These are phyloP conservation scores for Jimgerdemannia lactiflua DNA, from an alignment of 192 early-diverging fungal species.

Conservation along the genomic window DNA sequence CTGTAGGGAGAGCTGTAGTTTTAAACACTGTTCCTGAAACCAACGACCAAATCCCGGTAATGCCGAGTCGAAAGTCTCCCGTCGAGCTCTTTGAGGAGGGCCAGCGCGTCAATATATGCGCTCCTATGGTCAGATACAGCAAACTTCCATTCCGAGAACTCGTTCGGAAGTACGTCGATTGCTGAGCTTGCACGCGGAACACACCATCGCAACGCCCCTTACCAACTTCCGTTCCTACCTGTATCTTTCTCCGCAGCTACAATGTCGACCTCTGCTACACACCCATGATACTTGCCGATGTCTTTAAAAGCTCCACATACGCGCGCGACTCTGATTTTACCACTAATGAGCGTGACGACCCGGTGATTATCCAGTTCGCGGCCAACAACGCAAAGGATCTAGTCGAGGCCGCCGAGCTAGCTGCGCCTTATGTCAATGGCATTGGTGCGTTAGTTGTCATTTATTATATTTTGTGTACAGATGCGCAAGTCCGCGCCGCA, in stretches of 20 bases:
- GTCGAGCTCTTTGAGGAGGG: conserved; percentile 55
- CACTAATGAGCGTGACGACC: conserved; percentile 76
- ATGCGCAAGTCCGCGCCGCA: conserved; percentile 7
- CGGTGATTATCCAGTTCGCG: conserved; percentile 94
- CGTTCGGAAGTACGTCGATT: conserved; percentile 62
- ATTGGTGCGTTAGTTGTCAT: conserved; percentile 32
- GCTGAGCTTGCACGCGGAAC: background rate
- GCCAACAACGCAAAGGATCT: conserved; percentile 77
- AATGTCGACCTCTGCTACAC: conserved; percentile 88
- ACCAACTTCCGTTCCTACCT: background rate
- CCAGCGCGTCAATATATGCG: conserved; percentile 76
- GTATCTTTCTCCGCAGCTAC: conserved; percentile 49
- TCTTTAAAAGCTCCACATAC: conserved; percentile 82
- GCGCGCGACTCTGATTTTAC: conserved; percentile 81
- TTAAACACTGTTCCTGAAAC: too few relatives aligned
- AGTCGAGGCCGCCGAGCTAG: conserved; percentile 81
- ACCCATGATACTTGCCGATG: conserved; percentile 95
- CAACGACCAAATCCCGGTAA: background rate
- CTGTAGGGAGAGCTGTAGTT: too few relatives aligned
- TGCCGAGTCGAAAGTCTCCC: background rate
- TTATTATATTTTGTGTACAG: background rate
- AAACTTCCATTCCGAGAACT: conserved; percentile 91
- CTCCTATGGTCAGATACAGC: conserved; percentile 97
- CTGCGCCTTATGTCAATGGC: conserved; percentile 70
- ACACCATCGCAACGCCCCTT: background rate